A percentile compares a stretch with the other conserved stretches of the same genome.
phyloP scores from a whole-genome alignment of 768 basidiomycete species.

The Russula vinacea region DNA sequence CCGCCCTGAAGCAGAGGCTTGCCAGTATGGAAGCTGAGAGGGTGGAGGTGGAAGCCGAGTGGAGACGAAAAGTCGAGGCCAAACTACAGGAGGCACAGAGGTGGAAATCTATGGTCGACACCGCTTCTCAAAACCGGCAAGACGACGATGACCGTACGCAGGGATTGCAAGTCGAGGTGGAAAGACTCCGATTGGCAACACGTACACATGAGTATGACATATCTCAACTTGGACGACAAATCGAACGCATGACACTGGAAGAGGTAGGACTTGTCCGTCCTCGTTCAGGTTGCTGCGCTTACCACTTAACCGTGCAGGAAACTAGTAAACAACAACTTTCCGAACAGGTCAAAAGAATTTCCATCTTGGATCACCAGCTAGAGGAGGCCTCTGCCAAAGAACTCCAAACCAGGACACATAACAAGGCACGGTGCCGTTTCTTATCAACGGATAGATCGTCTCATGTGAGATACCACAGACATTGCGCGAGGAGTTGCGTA shows the following conservation, averaged over 20 bases:
- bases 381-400: conserved; percentile 75
- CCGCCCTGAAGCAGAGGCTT: conserved; percentile 67
- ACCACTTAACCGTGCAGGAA: conserved; percentile 37
- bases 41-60: conserved; percentile 82
- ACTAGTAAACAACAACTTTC: conserved; percentile 44
- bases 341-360: conserved; percentile 49
- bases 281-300: not conserved
- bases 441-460: not conserved
- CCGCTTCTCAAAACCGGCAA: conserved; percentile 56
- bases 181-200: conserved; percentile 48
- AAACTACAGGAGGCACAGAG: conserved; percentile 76
- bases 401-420: conserved; percentile 63
- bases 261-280: conserved; percentile 55
- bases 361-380: conserved; percentile 58
- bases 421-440: conserved; percentile 57
- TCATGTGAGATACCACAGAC: conserved; percentile 47
- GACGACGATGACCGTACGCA: conserved; percentile 51
- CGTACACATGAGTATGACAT: conserved; percentile 50
- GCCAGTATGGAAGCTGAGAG: conserved; percentile 73
- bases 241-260: conserved; percentile 49
- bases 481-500: conserved; percentile 89
- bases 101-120: conserved; percentile 56
- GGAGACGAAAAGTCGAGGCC: conserved; percentile 80
- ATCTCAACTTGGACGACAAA: conserved; percentile 51
- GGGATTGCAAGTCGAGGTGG: conserved; percentile 54